Evolutionary conservation across 495 filamentous ascomycete species (phyloP).

Genomic region (Mytilinidion resinicola): DNA sequence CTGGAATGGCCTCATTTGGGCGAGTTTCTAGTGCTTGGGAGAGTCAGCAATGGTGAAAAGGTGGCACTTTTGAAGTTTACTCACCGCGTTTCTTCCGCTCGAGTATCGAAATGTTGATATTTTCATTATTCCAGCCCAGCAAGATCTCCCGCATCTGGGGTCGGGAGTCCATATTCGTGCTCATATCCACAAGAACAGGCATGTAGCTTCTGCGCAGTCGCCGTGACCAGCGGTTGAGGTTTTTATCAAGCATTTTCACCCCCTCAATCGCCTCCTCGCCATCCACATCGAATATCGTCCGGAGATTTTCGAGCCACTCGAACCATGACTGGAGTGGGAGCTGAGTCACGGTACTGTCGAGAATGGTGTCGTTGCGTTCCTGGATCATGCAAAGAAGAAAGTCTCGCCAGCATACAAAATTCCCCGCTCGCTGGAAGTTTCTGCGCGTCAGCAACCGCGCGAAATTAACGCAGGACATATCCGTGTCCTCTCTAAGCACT

Average conservation of each 20-base stretch:
- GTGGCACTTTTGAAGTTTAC: background rate
- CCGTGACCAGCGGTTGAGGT: background rate
- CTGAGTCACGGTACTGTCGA: background rate
- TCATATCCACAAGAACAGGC: background rate
- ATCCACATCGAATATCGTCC: background rate
- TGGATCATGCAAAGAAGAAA: background rate
- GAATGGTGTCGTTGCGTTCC: background rate
- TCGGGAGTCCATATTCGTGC: background rate
- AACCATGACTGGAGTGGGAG: background rate
- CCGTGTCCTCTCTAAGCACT: background rate
- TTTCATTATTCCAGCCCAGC: background rate
- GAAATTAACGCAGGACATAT: background rate
- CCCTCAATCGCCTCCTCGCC: background rate
- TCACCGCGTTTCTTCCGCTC: background rate
- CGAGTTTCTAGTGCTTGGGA: too few species aligned
- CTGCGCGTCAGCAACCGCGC: background rate
- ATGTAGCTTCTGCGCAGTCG: background rate
- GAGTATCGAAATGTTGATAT: background rate
- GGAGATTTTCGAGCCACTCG: background rate
- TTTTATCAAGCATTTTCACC: background rate
- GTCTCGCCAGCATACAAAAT: background rate
- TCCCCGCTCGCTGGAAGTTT: background rate
- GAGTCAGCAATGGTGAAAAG: too few species aligned
- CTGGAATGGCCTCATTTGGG: too few species aligned
- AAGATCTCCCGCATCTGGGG: background rate